Evolutionary conservation across 73 alveolate genomes (phyloP), one percentile per base, ranked within the genome.

Genomic region (Durusdinium trenchii): DNA sequence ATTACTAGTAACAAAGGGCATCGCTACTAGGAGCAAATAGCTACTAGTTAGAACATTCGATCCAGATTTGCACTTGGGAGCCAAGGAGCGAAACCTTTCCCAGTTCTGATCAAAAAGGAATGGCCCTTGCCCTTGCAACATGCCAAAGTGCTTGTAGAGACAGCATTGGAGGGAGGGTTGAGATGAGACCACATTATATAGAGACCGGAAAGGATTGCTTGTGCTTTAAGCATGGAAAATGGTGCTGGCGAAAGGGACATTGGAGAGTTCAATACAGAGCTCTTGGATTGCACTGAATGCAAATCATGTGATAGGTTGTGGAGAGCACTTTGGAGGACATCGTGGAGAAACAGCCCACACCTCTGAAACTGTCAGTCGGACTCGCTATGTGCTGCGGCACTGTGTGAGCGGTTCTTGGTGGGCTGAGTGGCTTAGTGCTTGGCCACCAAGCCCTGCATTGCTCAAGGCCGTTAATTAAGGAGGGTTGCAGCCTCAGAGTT

Each of bases 1-100:
- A n/a, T n/a, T n/a, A n/a, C n/a, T n/a, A n/a, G n/a, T n/a, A n/a
- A n/a, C n/a, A n/a, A n/a, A n/a, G n/a, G n/a, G n/a, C n/a, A n/a
- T n/a, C n/a, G n/a, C n/a, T n/a, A n/a, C n/a, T n/a, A n/a, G n/a
- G n/a, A n/a, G n/a, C n/a, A n/a, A n/a, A n/a, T n/a, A n/a, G n/a
- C n/a, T n/a, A n/a, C n/a, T n/a, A n/a, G n/a, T n/a, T n/a, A n/a
- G n/a, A n/a, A n/a, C n/a, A n/a, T n/a, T n/a, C n/a, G n/a, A n/a
- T n/a, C n/a, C n/a, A n/a, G n/a, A n/a, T n/a, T n/a, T n/a, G n/a
- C n/a, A n/a, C n/a, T n/a, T n/a, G n/a, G n/a, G n/a, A n/a, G n/a
- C n/a, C 35, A 61, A 91, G 98, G 98, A 73, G n/a, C 35, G 98
- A 69, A 91, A 91, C 89, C 98, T 91, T 46, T 67, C 98, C 57